phyloP scores from a whole-genome alignment of 352 stramenopile genomes.

The Pythium grandisporangium region DNA sequence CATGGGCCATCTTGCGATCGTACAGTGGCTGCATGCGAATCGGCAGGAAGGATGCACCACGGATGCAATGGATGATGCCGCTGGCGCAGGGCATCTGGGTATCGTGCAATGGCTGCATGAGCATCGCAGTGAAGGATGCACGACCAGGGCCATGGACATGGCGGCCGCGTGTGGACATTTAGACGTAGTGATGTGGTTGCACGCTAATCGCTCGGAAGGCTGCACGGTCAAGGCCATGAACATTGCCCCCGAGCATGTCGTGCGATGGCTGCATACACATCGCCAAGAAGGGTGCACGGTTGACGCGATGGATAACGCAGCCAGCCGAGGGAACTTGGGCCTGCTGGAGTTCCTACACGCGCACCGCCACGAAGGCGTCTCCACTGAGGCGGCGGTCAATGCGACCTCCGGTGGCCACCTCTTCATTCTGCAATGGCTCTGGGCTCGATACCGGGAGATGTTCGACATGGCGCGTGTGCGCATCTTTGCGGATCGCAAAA shows the following conservation, averaged over 20 bases:
- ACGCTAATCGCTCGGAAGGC: not conserved
- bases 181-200: slow-evolving; percentile 1
- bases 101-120: slow-evolving; percentile 9
- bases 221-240: slow-evolving; percentile 4
- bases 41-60: slow-evolving; percentile 7
- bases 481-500: too few relatives aligned
- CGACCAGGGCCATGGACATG: slow-evolving; percentile 8
- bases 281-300: slow-evolving; percentile 8
- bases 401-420: too few relatives aligned
- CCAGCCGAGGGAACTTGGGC: slow-evolving; percentile 7
- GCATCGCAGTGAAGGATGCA: slow-evolving; percentile 8
- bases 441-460: too few relatives aligned
- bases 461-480: too few relatives aligned
- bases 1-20: not conserved
- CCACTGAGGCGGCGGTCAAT: too few relatives aligned
- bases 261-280: slow-evolving; percentile 9
- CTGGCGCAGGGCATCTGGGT: slow-evolving; percentile 1
- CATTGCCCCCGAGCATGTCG: slow-evolving; percentile 12
- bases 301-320: slow-evolving; percentile 12
- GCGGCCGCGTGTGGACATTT: slow-evolving; percentile 2
- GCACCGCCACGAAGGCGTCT: slow-evolving; percentile 14
- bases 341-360: slow-evolving; percentile 13
- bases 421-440: too few relatives aligned
- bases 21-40: slow-evolving; percentile 10
- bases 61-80: slow-evolving; percentile 10